A percentile compares a stretch with the other conserved stretches of the same genome.
Conservation (phyloP, 2,329 filamentous ascomycete genomes). For the Claviceps arundinis region DNA sequence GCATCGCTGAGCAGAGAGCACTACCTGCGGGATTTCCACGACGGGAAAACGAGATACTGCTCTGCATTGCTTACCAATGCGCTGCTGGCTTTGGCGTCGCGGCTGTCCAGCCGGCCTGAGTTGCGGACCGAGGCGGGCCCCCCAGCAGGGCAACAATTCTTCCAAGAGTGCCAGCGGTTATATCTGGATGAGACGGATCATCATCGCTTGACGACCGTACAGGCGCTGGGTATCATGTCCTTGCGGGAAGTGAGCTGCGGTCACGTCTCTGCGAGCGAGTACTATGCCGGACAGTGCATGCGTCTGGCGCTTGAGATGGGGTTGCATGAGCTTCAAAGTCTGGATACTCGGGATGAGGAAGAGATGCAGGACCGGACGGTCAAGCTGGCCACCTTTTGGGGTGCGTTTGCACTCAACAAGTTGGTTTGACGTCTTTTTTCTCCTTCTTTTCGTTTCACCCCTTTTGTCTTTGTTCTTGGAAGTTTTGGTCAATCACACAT, state of each 20-base stretch:
- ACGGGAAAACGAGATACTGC: slow-evolving; percentile 49
- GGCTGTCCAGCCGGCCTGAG: slow-evolving; percentile 50
- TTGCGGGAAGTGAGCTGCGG: slow-evolving; percentile 60
- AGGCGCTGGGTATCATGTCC: slow-evolving; percentile 62
- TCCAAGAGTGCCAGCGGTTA: slow-evolving; percentile 50
- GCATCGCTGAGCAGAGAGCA: slow-evolving; percentile 57
- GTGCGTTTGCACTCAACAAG: slow-evolving; percentile 49
- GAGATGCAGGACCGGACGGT: slow-evolving; percentile 43
- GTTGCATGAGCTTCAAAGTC: slow-evolving; percentile 39
- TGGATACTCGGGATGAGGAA: slow-evolving; percentile 15
- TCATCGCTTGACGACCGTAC: slow-evolving; percentile 53
- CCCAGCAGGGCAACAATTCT: slow-evolving; percentile 57
- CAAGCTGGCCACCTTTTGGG: slow-evolving; percentile 46
- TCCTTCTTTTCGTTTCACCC: not conserved
- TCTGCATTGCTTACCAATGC: slow-evolving; percentile 53
- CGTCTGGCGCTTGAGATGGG: slow-evolving; percentile 59
- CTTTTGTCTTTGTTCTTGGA: too few relatives aligned
- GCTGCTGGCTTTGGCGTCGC: slow-evolving; percentile 50
- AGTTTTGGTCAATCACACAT: not conserved
- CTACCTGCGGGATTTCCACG: slow-evolving; percentile 51
- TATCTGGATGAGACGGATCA: slow-evolving; percentile 43
- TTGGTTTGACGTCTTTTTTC: slow-evolving; percentile 21
- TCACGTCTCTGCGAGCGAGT: slow-evolving; percentile 57
- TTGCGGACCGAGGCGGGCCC: slow-evolving; percentile 47
- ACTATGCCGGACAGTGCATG: slow-evolving; percentile 57